These are phyloP conservation scores for Aureobasidium sp. DNA, from an alignment of 2,329 filamentous ascomycete genomes.

Conservation along the genomic window DNA sequence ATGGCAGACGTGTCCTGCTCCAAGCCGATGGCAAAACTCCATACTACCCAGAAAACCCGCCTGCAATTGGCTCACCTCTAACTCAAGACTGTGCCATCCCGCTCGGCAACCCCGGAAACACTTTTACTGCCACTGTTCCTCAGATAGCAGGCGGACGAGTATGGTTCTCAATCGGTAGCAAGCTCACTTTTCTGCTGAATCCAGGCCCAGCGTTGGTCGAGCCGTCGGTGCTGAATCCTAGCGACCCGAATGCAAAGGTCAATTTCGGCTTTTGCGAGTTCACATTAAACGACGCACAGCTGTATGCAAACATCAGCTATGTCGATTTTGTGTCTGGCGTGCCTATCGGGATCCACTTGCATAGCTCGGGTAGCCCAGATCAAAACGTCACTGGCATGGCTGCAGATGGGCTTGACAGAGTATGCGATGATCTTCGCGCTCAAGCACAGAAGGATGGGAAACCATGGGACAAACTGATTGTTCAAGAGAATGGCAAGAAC, in stretches of 20 bases:
- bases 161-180: constrained; percentile 30
- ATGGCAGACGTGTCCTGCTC: constrained; percentile 28
- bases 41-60: constrained; percentile 30
- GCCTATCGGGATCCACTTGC: constrained; percentile 35
- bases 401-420: constrained; percentile 48
- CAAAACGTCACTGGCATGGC: constrained; percentile 54
- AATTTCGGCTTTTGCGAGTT: constrained; percentile 44
- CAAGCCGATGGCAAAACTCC: constrained; percentile 30
- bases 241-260: constrained; percentile 40
- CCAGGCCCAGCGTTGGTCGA: constrained; percentile 33
- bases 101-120: constrained; percentile 29
- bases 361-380: constrained; percentile 32
- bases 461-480: constrained; percentile 58
- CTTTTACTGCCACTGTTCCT: constrained; percentile 29
- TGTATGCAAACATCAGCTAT: constrained; percentile 42
- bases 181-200: constrained; percentile 33
- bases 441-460: constrained; percentile 52
- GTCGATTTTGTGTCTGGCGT: constrained; percentile 35
- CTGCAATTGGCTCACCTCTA: constrained; percentile 27
- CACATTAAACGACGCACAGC: constrained; percentile 40
- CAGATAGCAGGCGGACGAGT: constrained; percentile 35
- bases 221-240: constrained; percentile 31
- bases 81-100: constrained; percentile 33
- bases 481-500: constrained; percentile 33
- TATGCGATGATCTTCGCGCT: constrained; percentile 49